These are phyloP conservation scores for Collybiopsis confluens DNA, from an alignment of 768 basidiomycete species.

Conservation along the genomic window DNA sequence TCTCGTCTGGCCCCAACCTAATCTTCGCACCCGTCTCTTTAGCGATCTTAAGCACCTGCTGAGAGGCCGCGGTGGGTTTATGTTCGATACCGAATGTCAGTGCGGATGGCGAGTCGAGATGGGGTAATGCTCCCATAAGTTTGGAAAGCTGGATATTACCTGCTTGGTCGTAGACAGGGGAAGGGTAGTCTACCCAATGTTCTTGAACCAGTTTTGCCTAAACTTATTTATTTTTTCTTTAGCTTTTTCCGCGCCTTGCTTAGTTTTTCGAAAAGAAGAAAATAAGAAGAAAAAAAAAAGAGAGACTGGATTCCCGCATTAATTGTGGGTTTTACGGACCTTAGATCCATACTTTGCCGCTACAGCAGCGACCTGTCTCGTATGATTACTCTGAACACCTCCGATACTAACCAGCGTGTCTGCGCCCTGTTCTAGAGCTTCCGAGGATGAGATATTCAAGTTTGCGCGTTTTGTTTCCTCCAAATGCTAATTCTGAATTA, in stretches of 20 bases:
- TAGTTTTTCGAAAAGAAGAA: too few species aligned
- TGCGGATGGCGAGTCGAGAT: conserved; percentile 13
- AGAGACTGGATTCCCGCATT: too few species aligned
- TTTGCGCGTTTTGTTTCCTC: conserved; percentile 23
- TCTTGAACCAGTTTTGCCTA: conserved; percentile 22
- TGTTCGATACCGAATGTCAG: conserved; percentile 21
- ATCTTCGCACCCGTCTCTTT: conserved; percentile 15
- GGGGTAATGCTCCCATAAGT: conserved; percentile 20
- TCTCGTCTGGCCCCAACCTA: conserved; percentile 14
- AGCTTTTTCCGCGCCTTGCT: too few species aligned
- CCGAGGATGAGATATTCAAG: conserved; percentile 19
- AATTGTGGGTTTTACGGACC: too few species aligned
- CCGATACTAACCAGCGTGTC: conserved; percentile 22
- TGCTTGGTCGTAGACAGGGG: conserved; percentile 17
- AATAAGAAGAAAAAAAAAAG: too few species aligned
- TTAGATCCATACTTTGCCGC: conserved; percentile 20
- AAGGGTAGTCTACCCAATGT: conserved; percentile 19
- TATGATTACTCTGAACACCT: conserved; percentile 22
- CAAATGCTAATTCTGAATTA: conserved; percentile 19
- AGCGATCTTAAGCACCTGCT: conserved; percentile 18
- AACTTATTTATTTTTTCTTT: too few species aligned
- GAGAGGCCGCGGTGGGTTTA: conserved; percentile 16
- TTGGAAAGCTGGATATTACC: conserved; percentile 20
- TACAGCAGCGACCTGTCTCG: conserved; percentile 21
- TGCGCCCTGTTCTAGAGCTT: conserved; percentile 15